A percentile compares a stretch with the other conserved stretches of the same genome.
Evolutionary conservation across 306 rosid genomes (phyloP).

Genomic region (Trifolium repens): DNA sequence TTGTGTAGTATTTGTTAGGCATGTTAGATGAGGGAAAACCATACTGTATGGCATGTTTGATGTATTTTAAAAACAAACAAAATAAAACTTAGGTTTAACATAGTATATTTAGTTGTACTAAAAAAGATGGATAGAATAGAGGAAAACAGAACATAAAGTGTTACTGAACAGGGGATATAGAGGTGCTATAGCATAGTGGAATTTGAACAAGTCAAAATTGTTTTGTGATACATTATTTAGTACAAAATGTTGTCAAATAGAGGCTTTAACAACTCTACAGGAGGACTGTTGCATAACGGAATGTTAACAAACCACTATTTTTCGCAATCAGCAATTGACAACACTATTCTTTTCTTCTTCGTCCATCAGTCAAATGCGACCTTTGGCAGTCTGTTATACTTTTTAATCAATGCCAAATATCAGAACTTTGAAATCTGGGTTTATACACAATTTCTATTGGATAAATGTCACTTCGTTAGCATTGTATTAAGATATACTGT

Average conservation of each 20-base stretch:
- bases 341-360: neutral
- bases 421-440: conserved; percentile 11
- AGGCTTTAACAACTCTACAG: too few relatives aligned
- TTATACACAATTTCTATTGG: neutral
- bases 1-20: neutral
- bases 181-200: too few relatives aligned
- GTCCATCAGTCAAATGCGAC: neutral
- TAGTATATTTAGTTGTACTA: neutral
- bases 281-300: too few relatives aligned
- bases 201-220: too few relatives aligned
- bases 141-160: neutral
- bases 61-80: neutral
- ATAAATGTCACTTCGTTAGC: conserved; percentile 1
- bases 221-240: too few relatives aligned
- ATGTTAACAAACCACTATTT: too few relatives aligned
- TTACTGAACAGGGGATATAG: too few relatives aligned
- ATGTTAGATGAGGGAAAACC: neutral
- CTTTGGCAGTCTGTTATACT: neutral
- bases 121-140: neutral
- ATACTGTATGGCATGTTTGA: neutral
- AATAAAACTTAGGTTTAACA: neutral
- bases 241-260: too few relatives aligned
- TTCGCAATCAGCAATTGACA: too few relatives aligned
- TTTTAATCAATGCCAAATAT: conserved; percentile 20
- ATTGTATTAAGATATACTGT: conserved; percentile 10